A percentile compares a stretch with the other conserved stretches of the same genome.
Conservation (phyloP, 1,284 basidiomycete genomes). For the Coriolopsis trogii region DNA sequence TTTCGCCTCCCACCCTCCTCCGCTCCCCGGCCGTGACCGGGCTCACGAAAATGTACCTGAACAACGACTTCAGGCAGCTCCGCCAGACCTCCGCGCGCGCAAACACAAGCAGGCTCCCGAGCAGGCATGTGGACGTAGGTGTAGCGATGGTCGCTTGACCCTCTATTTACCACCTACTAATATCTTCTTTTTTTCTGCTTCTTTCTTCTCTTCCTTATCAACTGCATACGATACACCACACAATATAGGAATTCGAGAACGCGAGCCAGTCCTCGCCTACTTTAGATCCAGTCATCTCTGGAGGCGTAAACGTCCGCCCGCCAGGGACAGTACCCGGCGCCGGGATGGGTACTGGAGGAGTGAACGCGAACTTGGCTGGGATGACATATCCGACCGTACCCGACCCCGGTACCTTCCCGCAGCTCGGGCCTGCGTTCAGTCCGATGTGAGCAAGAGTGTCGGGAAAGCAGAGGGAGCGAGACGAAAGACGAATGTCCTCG, state of each 20-base stretch:
- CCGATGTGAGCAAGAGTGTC: constrained; percentile 18
- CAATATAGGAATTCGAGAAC: constrained; percentile 37
- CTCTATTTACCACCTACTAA: constrained; percentile 23
- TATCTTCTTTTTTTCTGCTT: constrained; percentile 1
- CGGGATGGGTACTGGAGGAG: background rate
- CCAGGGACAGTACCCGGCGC: background rate
- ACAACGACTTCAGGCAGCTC: constrained; percentile 77
- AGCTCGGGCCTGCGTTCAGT: constrained; percentile 33
- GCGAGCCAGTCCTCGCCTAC: constrained; percentile 34
- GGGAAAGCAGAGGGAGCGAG: background rate
- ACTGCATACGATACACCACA: too few relatives aligned
- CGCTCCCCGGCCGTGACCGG: constrained; percentile 74
- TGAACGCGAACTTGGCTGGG: constrained; percentile 4
- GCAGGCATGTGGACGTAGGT: constrained; percentile 78
- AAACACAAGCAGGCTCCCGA: constrained; percentile 81
- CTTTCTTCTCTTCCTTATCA: background rate
- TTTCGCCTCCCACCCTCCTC: constrained; percentile 71
- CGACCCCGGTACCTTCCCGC: constrained; percentile 27
- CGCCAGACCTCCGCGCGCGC: constrained; percentile 66
- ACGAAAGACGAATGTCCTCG: background rate
- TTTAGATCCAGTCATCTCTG: constrained; percentile 24
- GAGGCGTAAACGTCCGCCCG: background rate
- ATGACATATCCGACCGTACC: constrained; percentile 23
- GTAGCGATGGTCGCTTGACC: constrained; percentile 34
- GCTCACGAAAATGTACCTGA: constrained; percentile 77